Evolutionary conservation across 2,329 filamentous ascomycete genomes (phyloP), one percentile per base, ranked within the genome.

Genomic region (Claviceps humidiphila): DNA sequence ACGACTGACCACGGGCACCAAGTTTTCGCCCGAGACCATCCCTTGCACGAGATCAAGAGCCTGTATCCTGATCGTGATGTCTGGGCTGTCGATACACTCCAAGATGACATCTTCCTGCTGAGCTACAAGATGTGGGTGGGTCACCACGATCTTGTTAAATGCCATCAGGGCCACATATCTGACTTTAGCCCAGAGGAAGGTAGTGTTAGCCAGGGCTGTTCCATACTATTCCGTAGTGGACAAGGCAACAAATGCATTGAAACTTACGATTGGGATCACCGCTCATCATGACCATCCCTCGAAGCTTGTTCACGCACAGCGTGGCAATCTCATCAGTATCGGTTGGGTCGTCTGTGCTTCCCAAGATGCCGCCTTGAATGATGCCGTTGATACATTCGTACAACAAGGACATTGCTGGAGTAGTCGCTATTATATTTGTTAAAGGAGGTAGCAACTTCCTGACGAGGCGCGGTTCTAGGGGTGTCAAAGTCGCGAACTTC

Each of bases 361-460:
- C 87, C 49, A 98, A 73, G 53, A 98, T 95, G 0, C 93, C 93
- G 30, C 93, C 93, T 65, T 96, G 90, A 54, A 98, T 95, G 56
- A 98, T 95, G 24, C 93, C 93, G 66, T 95, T 96, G 68, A 98
- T 96, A 64, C 93, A 98, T 69, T 98, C 93, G 61, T 98, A 98
- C 5, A 97, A 72, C 30, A 98, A 71, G n/a, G 93, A 97, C 93
- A 97, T 97, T 30, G 93, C 93, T 5, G 87, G 86, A 0, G 93
- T 98, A 1, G 90, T 95, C 60, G 88, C 85, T 57, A 98, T 97
- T 47, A 98, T 85, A 58, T 87, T 89, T 1, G 89, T 95, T 55
- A 98, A 72, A 16, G 93, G 93, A 7, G 91, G 89, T 34, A 97
- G 72, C 16, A 98, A 73, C 66, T 98, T 98, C 64, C 87, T 88